Base-by-base conservation (phyloP, 192 early-diverging fungal species). In the Coemansia sp. region DNA sequence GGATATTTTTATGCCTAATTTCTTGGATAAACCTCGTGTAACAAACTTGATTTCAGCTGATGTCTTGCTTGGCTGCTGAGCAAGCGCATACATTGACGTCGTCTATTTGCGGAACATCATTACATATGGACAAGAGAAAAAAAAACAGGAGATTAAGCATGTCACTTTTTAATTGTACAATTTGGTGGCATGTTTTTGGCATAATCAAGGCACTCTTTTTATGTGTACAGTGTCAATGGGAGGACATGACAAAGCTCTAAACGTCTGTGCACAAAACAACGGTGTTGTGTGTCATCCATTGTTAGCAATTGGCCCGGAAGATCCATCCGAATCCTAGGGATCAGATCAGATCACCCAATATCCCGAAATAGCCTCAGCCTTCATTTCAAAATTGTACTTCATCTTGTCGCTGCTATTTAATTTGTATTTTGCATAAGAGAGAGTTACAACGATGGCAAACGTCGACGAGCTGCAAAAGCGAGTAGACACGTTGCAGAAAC, bases 391-490 rank as follows among this genome's bases (percentile, higher is more conserved):
- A 29, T 53, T 15, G 37, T 13, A 29, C 53, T 30, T 52, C 53
- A 55, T 30, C 30, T 55, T 27, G 27, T 32, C 8, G 56, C 56
- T 24, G 2, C 32, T 58, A 1, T 44, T 55, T 29, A 13, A n/a
- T 66, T 29, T 37, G 32, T 52, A 32, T 34, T 32, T 53, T 67
- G 65, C 53, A 67, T 67, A 43, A 15, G n/a, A 38, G 34, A 1
- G 4, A 3, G n/a, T 3, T 20, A 6, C 0, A 43, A 50, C 53
- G 60, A 82, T 82, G 80, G 38, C 71, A 27, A 69, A 44, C 10
- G 65, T 39, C 40, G 75, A 77, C 13, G 75, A 82, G 38, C 53
- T 82, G 29, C 80, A 82, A 41, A 82, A 77, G 66, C 80, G 75
- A 10, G 74, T 82, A 0, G 75, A 77, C 22, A 70, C 78, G 16